These are phyloP conservation scores for Durio zibethinus DNA, from an alignment of 345 rosid genomes.

Conservation along the genomic window DNA sequence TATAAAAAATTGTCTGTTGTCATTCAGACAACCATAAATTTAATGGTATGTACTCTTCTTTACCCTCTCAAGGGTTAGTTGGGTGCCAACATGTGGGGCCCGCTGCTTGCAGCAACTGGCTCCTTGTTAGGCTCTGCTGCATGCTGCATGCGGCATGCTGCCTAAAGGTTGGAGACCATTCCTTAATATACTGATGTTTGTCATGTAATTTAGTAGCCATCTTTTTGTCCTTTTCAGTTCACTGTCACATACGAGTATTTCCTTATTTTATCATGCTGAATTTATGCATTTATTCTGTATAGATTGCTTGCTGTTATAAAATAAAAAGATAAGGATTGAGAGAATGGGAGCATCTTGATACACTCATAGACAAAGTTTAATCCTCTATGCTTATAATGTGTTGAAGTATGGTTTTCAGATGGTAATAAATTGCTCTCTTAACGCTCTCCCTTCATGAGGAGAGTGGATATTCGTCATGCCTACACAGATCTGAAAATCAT, in stretches of 20 bases:
- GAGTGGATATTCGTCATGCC: background rate
- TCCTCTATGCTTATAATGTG: background rate
- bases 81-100: background rate
- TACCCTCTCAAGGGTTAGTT: background rate
- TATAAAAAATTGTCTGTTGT: background rate
- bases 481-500: background rate
- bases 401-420: background rate
- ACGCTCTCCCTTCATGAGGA: background rate
- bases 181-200: background rate
- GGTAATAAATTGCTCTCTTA: background rate
- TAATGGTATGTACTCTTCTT: background rate
- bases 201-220: background rate
- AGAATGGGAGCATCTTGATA: background rate
- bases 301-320: conserved; percentile 2
- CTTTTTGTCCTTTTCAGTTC: background rate
- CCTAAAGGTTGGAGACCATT: background rate
- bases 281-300: background rate
- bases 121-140: background rate
- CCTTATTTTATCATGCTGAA: background rate
- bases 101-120: background rate
- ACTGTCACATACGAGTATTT: background rate
- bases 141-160: background rate
- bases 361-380: too few relatives aligned
- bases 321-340: background rate
- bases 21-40: background rate